Evolutionary conservation across 441 rosid species (phyloP).

Genomic region (Erodium moschatum): DNA sequence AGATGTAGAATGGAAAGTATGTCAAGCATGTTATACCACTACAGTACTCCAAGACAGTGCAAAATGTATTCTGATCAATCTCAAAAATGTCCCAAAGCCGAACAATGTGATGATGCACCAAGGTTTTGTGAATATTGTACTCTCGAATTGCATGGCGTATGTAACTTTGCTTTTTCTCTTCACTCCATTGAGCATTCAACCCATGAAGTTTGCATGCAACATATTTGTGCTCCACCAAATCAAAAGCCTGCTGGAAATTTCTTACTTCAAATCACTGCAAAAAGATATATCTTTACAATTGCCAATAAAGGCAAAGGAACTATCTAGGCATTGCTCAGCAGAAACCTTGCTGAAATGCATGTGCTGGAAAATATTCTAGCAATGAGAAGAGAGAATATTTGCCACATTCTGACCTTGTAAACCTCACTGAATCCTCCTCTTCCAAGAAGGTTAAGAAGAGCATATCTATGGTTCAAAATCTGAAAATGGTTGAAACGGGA

Average conservation of each 20-base stretch:
- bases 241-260: constrained; percentile 90
- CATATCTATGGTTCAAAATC: constrained; percentile 79
- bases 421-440: constrained; percentile 99
- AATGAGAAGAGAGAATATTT: constrained; percentile 19
- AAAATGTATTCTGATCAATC: constrained; percentile 94
- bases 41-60: constrained; percentile 95
- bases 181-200: constrained; percentile 97
- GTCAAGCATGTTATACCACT: constrained; percentile 43
- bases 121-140: constrained; percentile 90
- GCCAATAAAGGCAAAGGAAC: constrained; percentile 47
- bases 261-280: constrained; percentile 62
- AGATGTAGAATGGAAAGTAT: constrained; percentile 8
- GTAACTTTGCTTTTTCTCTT: constrained; percentile 98
- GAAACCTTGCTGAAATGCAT: constrained; percentile 15
- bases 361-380: constrained; percentile 21
- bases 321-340: constrained; percentile 21
- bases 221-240: constrained; percentile 90
- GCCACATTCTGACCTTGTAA: constrained; percentile 75
- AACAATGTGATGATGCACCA: constrained; percentile 97
- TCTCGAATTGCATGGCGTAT: constrained; percentile 89
- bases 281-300: constrained; percentile 44
- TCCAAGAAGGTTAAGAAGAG: constrained; percentile 94
- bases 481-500: constrained; percentile 95
- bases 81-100: constrained; percentile 98
- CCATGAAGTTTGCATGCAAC: constrained; percentile 99